These are phyloP conservation scores for Colletotrichum sublineola DNA, from an alignment of 2,329 filamentous ascomycete species.

Conservation along the genomic window DNA sequence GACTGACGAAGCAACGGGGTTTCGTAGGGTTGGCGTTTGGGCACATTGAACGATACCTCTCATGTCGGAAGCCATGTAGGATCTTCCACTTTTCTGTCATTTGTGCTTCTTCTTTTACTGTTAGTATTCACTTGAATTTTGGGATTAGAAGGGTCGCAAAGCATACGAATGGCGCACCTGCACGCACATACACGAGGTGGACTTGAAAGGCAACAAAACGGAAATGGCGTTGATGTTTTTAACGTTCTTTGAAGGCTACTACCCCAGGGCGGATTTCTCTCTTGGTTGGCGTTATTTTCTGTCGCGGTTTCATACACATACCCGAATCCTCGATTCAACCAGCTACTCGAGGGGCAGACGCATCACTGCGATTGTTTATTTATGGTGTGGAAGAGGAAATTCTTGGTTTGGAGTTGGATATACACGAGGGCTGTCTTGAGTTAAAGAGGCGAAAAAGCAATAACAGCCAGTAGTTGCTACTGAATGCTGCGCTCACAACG, in stretches of 20 bases:
- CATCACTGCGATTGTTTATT: constrained; percentile 30
- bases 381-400: constrained; percentile 1
- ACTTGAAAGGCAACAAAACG: constrained; percentile 28
- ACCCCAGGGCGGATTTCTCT: constrained; percentile 10
- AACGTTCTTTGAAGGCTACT: background rate
- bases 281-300: constrained; percentile 28
- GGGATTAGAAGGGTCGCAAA: constrained; percentile 39
- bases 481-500: background rate
- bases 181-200: constrained; percentile 40
- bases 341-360: constrained; percentile 34
- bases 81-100: constrained; percentile 10
- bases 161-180: constrained; percentile 42
- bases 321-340: constrained; percentile 37
- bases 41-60: background rate
- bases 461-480: background rate
- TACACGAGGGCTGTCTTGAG: constrained; percentile 9
- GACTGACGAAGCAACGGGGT: constrained; percentile 11
- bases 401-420: constrained; percentile 1
- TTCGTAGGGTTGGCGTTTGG: background rate
- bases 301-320: constrained; percentile 37
- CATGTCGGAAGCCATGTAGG: too few relatives aligned
- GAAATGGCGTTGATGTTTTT: constrained; percentile 24
- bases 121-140: constrained; percentile 12
- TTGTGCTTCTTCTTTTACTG: background rate
- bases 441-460: background rate